Evolutionary conservation across 805 yeast genomes (phyloP), one percentile per base, ranked within the genome.

Genomic region (Candida coleopterorum): DNA sequence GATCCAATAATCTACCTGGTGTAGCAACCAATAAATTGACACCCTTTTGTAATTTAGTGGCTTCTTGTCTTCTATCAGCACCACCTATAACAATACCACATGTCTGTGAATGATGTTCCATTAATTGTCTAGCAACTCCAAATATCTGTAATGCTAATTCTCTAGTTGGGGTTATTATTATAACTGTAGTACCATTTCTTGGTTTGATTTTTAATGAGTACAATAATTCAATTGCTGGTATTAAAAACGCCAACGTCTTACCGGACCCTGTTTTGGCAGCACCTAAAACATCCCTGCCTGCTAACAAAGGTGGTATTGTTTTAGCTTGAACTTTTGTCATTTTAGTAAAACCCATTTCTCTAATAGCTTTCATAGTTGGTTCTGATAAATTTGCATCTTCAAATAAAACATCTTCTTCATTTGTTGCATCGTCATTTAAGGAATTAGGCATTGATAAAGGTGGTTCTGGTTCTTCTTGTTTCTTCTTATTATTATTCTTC

Each of bases 261-360:
- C 99, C 99, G 1, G 97, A 88, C 37, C 99, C 99, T 3, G 99
- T 93, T 66, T 89, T 90, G 39, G 99, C 99, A n/a, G 98, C 98
- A 48, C 98, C 99, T 37, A 93, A 72, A 15, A 94, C 97, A 63
- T 93, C 99, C 50, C 90, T 78, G 29, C 98, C 98, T 1, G 97
- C 97, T 45, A 94, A 65, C 44, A 93, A 70, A 9, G 98, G 97
- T 6, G 98, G 97, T 38, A 93, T 93, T 9, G 98, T 88, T 63
- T 90, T 79, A 18, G 95, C 82, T 64, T 93, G 99, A 8, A 93
- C 97, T 45, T 81, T 78, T 1, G 99, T 94, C 97, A 93, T 86
- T 35, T 68, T 81, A 10, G 77, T 71, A 65, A 93, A 93, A 1
- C 96, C 97, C 96, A 93, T 85, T 23, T 79, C 81, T 26, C 70